Evolutionary conservation across 176 grass and related monocot species (phyloP).

Genomic region (Miscanthus lutarioriparius): DNA sequence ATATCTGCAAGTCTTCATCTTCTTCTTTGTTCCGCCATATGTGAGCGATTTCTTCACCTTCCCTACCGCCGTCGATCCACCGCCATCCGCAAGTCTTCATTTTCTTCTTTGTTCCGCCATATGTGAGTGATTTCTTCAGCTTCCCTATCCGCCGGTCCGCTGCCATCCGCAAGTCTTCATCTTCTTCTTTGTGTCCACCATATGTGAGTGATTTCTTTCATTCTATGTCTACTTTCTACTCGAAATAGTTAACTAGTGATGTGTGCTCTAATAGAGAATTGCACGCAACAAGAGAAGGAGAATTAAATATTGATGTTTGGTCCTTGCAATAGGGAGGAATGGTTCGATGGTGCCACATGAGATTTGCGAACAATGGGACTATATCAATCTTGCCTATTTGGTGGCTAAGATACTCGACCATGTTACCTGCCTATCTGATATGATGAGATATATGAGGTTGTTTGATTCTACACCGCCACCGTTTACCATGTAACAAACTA

Average conservation of each 20-base stretch:
- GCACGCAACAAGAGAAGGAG: fast-evolving
- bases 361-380: not conserved
- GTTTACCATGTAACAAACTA: not conserved
- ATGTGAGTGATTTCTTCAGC: too few species aligned
- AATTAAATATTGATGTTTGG: not conserved
- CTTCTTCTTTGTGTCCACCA: not conserved
- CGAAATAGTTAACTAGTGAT: not conserved
- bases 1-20: not conserved
- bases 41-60: not conserved
- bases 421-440: not conserved
- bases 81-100: too few species aligned
- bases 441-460: not conserved
- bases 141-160: not conserved
- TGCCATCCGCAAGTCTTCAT: not conserved
- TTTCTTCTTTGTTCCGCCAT: too few species aligned
- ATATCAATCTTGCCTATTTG: not conserved
- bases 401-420: not conserved
- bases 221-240: not conserved
- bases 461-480: not conserved
- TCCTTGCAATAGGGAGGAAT: not conserved
- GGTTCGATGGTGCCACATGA: not conserved
- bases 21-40: not conserved
- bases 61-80: too few species aligned
- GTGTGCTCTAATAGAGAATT: not conserved
- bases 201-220: not conserved